A percentile compares a stretch with the other conserved stretches of the same genome.
Evolutionary conservation across 1,284 basidiomycete genomes (phyloP).

Genomic region (Ceratorhiza oryzae-sativae): DNA sequence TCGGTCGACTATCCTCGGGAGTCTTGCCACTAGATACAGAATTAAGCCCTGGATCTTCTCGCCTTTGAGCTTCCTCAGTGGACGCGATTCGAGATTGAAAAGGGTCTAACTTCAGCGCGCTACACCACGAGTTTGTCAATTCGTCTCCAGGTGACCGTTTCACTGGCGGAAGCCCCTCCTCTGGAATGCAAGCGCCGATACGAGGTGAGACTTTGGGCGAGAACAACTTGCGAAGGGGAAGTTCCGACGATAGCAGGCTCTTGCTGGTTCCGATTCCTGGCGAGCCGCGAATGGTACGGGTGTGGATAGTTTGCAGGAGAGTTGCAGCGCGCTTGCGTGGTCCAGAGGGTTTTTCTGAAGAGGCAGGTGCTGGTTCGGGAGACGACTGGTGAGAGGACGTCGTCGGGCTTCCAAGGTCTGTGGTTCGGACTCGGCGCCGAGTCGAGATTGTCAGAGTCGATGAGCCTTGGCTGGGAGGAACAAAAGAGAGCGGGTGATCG

Average conservation of each 20-base stretch:
- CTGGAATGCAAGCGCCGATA: not conserved
- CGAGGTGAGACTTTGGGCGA: slow-evolving; percentile 2
- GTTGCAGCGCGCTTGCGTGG: slow-evolving; percentile 28
- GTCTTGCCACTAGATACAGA: not conserved
- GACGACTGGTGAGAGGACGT: not conserved
- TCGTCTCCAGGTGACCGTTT: not conserved
- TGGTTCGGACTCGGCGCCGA: slow-evolving; percentile 18
- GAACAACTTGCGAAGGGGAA: not conserved
- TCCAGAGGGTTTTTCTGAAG: not conserved
- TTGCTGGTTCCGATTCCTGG: slow-evolving; percentile 21
- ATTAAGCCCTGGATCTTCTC: not conserved
- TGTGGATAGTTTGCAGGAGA: slow-evolving; percentile 24
- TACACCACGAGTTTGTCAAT: slow-evolving; percentile 31
- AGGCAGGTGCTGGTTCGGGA: not conserved
- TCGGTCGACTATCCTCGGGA: not conserved
- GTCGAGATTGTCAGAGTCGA: not conserved
- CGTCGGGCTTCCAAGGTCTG: slow-evolving; percentile 1
- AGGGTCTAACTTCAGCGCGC: slow-evolving; percentile 11
- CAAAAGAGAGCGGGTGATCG: not conserved
- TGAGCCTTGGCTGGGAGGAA: not conserved
- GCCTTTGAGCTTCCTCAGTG: not conserved
- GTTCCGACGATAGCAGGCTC: not conserved
- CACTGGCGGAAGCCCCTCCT: not conserved
- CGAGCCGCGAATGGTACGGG: slow-evolving; percentile 21
- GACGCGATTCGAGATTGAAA: not conserved